phyloP scores from a whole-genome alignment of 495 filamentous ascomycete species.

The Neurospora sp. region DNA sequence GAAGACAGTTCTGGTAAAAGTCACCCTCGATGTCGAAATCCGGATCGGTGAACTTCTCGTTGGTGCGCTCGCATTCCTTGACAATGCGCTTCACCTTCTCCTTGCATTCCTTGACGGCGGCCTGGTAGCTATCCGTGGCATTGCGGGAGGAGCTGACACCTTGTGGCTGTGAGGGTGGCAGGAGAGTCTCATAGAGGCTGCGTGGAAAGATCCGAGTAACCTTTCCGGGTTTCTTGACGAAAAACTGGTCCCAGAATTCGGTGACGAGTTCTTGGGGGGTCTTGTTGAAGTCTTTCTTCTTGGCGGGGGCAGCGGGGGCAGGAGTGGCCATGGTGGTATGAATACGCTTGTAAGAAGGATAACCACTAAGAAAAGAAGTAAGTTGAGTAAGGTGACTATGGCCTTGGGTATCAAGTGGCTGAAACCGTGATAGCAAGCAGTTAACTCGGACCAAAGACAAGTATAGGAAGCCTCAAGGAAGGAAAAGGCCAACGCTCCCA shows the following conservation, averaged over 20 bases:
- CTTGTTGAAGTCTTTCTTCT: constrained; percentile 14
- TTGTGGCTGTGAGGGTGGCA: constrained; percentile 11
- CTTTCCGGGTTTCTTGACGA: constrained; percentile 21
- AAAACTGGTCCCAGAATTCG: constrained; percentile 23
- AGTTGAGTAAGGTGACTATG: background rate
- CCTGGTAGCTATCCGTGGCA: constrained; percentile 44
- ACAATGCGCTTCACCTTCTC: constrained; percentile 59
- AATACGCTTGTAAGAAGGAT: background rate
- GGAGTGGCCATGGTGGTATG: background rate
- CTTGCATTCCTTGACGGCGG: constrained; percentile 51
- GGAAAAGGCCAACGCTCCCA: background rate
- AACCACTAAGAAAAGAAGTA: background rate
- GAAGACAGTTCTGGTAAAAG: constrained; percentile 14
- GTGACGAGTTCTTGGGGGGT: constrained; percentile 18
- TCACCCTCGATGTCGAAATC: constrained; percentile 69
- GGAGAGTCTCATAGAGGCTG: constrained; percentile 17
- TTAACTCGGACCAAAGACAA: background rate
- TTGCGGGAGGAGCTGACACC: constrained; percentile 17
- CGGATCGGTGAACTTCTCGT: constrained; percentile 69
- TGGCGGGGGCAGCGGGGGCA: background rate
- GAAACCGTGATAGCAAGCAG: background rate
- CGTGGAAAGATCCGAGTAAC: constrained; percentile 24
- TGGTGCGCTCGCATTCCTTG: constrained; percentile 59
- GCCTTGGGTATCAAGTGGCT: background rate
- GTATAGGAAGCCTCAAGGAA: background rate